phyloP scores from a whole-genome alignment of 495 filamentous ascomycete genomes.

The Rhypophila decipiens region DNA sequence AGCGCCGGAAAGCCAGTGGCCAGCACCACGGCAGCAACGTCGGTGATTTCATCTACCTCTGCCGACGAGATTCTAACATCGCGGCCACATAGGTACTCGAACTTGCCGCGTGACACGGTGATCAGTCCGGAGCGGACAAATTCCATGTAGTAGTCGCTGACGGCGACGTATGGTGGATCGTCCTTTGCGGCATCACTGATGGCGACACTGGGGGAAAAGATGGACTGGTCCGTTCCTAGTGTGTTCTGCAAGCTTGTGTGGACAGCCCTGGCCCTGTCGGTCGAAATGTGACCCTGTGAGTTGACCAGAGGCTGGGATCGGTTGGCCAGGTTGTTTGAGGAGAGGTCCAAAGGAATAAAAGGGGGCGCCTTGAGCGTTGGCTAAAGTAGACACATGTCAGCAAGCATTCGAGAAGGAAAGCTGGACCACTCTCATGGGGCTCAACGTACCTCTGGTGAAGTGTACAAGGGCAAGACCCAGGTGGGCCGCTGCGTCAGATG shows the following conservation, averaged over 20 bases:
- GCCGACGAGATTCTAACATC: slow-evolving; percentile 30
- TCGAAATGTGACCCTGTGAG: slow-evolving; percentile 49
- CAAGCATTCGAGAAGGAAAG: too few relatives aligned
- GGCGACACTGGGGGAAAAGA: slow-evolving; percentile 38
- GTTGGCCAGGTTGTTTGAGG: slow-evolving; percentile 62
- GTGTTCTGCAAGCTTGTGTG: slow-evolving; percentile 50
- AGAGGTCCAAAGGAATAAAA: slow-evolving; percentile 72
- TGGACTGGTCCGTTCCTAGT: slow-evolving; percentile 58
- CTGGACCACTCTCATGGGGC: too few relatives aligned
- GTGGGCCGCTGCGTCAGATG: slow-evolving; percentile 65
- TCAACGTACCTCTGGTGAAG: slow-evolving; percentile 41
- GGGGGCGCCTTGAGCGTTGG: slow-evolving; percentile 39
- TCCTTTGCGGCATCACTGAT: slow-evolving; percentile 25
- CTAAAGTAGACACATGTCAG: slow-evolving; percentile 15
- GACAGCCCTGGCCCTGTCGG: slow-evolving; percentile 42
- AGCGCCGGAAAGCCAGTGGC: slow-evolving; percentile 71
- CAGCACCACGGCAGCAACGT: slow-evolving; percentile 61
- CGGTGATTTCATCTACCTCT: slow-evolving; percentile 32
- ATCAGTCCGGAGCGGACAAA: slow-evolving; percentile 66
- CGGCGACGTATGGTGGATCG: slow-evolving; percentile 56
- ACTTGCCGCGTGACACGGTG: slow-evolving; percentile 38
- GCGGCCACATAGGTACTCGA: slow-evolving; percentile 21
- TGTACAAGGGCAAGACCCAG: slow-evolving; percentile 65
- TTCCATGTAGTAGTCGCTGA: slow-evolving; percentile 64
- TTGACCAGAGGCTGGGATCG: slow-evolving; percentile 54